Evolutionary conservation across 106 monocot genomes (phyloP), one percentile per base, ranked within the genome.

Genomic region (Dendrobium officinale): DNA sequence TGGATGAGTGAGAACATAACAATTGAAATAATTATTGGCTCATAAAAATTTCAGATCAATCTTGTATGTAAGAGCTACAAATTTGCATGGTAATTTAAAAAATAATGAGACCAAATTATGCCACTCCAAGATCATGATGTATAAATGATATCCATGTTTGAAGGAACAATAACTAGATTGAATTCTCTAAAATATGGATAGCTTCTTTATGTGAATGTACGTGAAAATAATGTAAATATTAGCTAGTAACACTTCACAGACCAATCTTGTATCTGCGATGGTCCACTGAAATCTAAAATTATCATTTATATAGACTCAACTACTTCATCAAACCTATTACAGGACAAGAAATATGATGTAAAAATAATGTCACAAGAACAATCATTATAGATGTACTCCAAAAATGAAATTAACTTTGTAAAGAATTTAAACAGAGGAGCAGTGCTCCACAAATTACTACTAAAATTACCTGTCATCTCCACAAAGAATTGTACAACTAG

Each of bases 381-480:
- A 70, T 37, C 13, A 70, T 70, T 70, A 15, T 15, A 33, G 37
- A 37, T 70, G 61, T 22, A 33, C 37, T 33, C 70, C 70, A 33
- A 33, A 37, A 70, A 70, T 70, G 5, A 70, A 70, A 70, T 33
- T 13, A 16, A 29, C 5, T 16, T 13, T 37, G 33, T 5, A 70
- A 33, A 15, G 5, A 70, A 37, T 13, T 29, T 33, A n/a, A 74
- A 16, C 19, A 6, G 42, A 24, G 44, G 20, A 76, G 51, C 76
- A 76, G 27, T 29, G 33, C 33, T 37, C 11, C 24, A 18, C 66
- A 67, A 59, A 76, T 41, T 5, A 75, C 15, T 64, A 66, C 10
- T 47, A 31, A 5, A 48, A 45, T 73, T 83, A 97, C 94, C 92
- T 92, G 58, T 92, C 86, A 88, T 81, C 83, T 31, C 80, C 84